Evolutionary conservation across 768 basidiomycete species (phyloP).

Genomic region (Epithele typhae): DNA sequence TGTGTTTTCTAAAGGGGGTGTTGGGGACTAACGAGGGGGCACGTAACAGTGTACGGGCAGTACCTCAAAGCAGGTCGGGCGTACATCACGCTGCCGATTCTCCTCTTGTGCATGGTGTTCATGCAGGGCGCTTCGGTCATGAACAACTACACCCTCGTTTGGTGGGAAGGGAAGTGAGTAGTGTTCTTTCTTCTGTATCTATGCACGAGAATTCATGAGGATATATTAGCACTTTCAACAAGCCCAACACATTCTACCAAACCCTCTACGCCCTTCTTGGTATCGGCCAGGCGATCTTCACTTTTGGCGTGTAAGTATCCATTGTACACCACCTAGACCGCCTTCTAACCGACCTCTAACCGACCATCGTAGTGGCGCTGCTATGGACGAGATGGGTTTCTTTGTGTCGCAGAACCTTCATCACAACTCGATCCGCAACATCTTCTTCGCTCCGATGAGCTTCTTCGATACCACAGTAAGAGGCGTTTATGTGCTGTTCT

Average conservation of each 20-base stretch:
- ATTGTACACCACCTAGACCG: too few relatives aligned
- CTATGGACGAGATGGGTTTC: constrained; percentile 53
- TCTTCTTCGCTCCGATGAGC: constrained; percentile 70
- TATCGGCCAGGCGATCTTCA: constrained; percentile 51
- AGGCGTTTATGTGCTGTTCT: too few relatives aligned
- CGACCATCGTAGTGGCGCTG: constrained; percentile 37
- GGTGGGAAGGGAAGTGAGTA: constrained; percentile 63
- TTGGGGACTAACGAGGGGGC: too few relatives aligned
- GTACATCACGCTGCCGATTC: constrained; percentile 43
- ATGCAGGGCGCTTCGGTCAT: constrained; percentile 62
- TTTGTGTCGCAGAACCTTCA: constrained; percentile 63
- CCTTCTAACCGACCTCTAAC: neutral
- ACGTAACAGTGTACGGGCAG: constrained; percentile 47
- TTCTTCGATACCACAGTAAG: constrained; percentile 70
- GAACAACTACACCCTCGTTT: constrained; percentile 65
- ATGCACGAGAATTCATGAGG: too few relatives aligned
- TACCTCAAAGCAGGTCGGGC: constrained; percentile 57
- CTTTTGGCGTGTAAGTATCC: constrained; percentile 47
- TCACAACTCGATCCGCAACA: constrained; percentile 45
- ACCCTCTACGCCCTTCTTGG: constrained; percentile 60
- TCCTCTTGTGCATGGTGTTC: constrained; percentile 43
- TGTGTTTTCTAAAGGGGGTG: neutral
- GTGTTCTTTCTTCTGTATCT: too few relatives aligned
- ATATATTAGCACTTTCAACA: constrained; percentile 44
- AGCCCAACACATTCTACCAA: constrained; percentile 58